Conservation (phyloP, 192 early-diverging fungal genomes). For the Backusella luteola region DNA sequence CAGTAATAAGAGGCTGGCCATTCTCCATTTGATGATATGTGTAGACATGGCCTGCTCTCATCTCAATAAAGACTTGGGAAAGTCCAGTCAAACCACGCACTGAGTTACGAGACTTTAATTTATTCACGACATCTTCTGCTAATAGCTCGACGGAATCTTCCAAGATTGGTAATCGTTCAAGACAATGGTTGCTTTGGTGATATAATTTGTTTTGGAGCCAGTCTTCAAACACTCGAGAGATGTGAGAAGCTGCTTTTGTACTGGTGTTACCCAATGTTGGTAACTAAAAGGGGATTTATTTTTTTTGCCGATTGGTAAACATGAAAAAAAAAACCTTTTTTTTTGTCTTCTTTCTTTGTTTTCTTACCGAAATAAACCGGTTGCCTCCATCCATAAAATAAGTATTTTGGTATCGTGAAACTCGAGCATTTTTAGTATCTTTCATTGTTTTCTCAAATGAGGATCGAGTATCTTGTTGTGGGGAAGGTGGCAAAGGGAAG, state of each 20-base stretch:
- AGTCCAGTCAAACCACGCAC: conserved; percentile 31
- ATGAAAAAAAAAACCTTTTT: conserved; percentile 3
- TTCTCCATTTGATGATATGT: conserved; percentile 31
- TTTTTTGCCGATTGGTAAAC: background rate
- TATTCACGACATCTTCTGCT: conserved; percentile 36
- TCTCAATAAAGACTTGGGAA: conserved; percentile 23
- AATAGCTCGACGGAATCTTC: conserved; percentile 39
- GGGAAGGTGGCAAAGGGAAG: background rate
- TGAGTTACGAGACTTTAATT: conserved; percentile 24
- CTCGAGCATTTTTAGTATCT: conserved; percentile 11
- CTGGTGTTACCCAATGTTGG: conserved; percentile 34
- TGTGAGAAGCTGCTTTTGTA: conserved; percentile 32
- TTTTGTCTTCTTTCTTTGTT: background rate
- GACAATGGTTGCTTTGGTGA: background rate
- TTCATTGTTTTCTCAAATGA: conserved; percentile 18
- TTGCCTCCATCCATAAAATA: conserved; percentile 40
- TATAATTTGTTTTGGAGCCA: conserved; percentile 38
- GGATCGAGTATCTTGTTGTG: background rate
- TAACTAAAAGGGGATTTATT: conserved; percentile 15
- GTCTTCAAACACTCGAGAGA: conserved; percentile 39
- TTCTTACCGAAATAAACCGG: conserved; percentile 40
- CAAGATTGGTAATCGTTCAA: conserved; percentile 35
- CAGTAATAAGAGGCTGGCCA: conserved; percentile 24
- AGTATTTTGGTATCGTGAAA: conserved; percentile 32
- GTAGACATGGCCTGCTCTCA: conserved; percentile 40